Conservation (phyloP, 2,329 filamentous ascomycete genomes). For the Epichloe gansuensis region DNA sequence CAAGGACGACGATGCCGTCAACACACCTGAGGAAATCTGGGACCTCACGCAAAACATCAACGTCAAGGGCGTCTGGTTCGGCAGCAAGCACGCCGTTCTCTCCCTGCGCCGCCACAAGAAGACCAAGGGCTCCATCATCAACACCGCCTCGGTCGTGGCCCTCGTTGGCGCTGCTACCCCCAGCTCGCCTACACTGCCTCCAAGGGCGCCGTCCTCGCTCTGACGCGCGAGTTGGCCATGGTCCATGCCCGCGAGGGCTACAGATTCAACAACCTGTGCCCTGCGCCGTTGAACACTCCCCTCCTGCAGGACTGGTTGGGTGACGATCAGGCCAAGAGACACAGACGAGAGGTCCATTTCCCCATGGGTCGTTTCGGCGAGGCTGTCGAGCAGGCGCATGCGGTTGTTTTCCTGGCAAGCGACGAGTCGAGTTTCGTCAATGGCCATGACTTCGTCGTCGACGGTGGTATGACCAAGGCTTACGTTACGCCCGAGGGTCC, state of each 20-base stretch:
- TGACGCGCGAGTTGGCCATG: conserved; percentile 84
- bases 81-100: conserved; percentile 81
- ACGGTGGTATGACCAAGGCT: conserved; percentile 90
- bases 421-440: conserved; percentile 88
- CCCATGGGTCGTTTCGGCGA: conserved; percentile 80
- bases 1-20: conserved; percentile 64
- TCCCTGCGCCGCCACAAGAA: conserved; percentile 71
- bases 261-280: conserved; percentile 84
- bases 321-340: conserved; percentile 70
- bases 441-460: conserved; percentile 84
- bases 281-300: conserved; percentile 83
- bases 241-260: conserved; percentile 82
- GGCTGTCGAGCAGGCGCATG: conserved; percentile 86
- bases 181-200: conserved; percentile 89
- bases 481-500: conserved; percentile 62
- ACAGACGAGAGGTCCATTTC: conserved; percentile 80
- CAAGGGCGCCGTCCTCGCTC: conserved; percentile 82
- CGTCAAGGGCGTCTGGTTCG: conserved; percentile 97
- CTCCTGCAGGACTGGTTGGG: conserved; percentile 89
- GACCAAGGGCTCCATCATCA: conserved; percentile 72
- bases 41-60: conserved; percentile 89
- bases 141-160: conserved; percentile 82
- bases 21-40: conserved; percentile 85
- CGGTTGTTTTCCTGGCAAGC: conserved; percentile 74
- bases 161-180: conserved; percentile 74